Evolutionary conservation across 2,329 filamentous ascomycete species (phyloP).

Genomic region (Stylonectria norvegica): DNA sequence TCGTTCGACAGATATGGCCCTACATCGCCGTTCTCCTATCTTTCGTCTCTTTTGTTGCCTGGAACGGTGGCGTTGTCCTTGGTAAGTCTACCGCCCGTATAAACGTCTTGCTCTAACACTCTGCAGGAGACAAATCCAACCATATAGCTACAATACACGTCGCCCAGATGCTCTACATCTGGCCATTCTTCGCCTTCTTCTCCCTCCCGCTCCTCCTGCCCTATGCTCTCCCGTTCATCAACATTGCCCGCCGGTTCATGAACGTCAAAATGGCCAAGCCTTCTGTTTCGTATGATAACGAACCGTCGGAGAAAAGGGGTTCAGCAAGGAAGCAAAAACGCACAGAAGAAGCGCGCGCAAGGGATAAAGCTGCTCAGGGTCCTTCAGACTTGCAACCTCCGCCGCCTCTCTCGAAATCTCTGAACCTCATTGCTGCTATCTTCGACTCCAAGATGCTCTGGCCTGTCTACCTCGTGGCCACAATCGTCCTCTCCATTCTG

Average conservation of each 20-base stretch:
- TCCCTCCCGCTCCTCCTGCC: constrained; percentile 73
- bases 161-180: constrained; percentile 92
- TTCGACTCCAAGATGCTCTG: constrained; percentile 37
- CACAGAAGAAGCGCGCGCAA: no score
- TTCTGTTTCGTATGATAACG: no score
- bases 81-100: constrained; percentile 60
- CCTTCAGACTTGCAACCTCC: background rate
- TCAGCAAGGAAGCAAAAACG: no score
- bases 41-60: constrained; percentile 73
- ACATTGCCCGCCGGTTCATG: constrained; percentile 9
- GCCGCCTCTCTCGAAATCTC: constrained; percentile 8
- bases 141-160: constrained; percentile 86
- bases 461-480: constrained; percentile 33
- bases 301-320: no score
- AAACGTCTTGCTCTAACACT: constrained; percentile 29
- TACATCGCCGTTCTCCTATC: constrained; percentile 59
- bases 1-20: constrained; percentile 53
- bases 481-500: constrained; percentile 36
- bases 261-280: no score
- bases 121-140: constrained; percentile 82
- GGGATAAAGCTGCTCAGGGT: no score
- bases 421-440: constrained; percentile 10
- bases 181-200: constrained; percentile 87
- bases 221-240: constrained; percentile 37
- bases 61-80: constrained; percentile 90